These are phyloP conservation scores for Rubia peregrina DNA, from an alignment of 305 asterid genomes.

Conservation along the genomic window DNA sequence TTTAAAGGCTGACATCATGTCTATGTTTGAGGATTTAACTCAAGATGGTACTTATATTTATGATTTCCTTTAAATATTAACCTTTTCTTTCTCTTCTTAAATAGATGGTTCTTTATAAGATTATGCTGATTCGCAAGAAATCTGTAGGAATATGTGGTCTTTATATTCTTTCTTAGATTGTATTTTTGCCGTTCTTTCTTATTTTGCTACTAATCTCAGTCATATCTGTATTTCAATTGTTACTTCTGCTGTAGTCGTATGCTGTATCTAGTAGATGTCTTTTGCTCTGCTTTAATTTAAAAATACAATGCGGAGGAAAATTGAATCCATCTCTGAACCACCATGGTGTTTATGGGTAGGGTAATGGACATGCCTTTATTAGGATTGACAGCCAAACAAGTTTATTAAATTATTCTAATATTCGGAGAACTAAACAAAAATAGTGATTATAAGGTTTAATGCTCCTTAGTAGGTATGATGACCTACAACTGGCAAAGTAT, in stretches of 20 bases:
- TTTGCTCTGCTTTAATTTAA: too few species aligned
- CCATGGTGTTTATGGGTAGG: neutral
- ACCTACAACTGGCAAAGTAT: neutral
- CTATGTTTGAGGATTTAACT: conserved; percentile 48
- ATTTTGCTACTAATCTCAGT: neutral
- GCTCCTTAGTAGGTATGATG: neutral
- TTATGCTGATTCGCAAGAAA: neutral
- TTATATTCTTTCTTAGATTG: neutral
- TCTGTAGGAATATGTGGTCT: neutral
- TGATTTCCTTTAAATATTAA: neutral
- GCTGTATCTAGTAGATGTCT: too few species aligned
- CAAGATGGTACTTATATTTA: conserved; percentile 33
- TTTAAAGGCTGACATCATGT: conserved; percentile 40
- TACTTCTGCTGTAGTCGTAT: neutral
- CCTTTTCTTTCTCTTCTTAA: neutral
- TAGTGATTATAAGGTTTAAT: neutral
- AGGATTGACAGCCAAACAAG: neutral
- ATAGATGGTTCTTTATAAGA: neutral
- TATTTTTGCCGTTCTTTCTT: neutral
- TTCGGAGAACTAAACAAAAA: neutral
- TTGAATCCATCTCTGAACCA: neutral
- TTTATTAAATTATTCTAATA: neutral
- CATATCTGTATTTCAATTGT: neutral
- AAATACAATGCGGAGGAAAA: too few species aligned
- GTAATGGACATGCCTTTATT: neutral